Evolutionary conservation across 2,329 filamentous ascomycete genomes (phyloP).

Genomic region (Verticillium nubilum): DNA sequence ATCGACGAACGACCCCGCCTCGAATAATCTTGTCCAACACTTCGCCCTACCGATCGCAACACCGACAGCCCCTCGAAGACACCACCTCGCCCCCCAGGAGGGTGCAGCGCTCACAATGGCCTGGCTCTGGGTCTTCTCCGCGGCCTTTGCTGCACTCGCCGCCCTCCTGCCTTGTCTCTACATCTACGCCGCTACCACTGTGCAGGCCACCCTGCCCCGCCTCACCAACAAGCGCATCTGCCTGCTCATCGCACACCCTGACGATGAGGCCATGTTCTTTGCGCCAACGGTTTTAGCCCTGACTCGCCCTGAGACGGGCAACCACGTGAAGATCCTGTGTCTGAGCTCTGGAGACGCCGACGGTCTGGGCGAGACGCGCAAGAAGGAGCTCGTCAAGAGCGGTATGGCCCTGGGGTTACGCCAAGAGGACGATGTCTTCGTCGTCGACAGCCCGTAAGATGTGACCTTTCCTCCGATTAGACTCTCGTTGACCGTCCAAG

Average conservation of each 20-base stretch:
- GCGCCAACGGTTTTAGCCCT: conserved; percentile 82
- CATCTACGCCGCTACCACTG: conserved; percentile 42
- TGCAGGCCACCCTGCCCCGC: conserved; percentile 52
- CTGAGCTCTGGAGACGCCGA: conserved; percentile 87
- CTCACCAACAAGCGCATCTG: conserved; percentile 81
- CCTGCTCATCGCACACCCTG: conserved; percentile 91
- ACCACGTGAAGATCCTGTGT: conserved; percentile 92
- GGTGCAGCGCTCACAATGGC: background rate
- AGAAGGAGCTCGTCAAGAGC: conserved; percentile 77
- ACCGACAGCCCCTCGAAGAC: background rate
- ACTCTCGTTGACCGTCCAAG: conserved; percentile 15
- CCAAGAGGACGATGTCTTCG: conserved; percentile 71
- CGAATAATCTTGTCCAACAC: background rate
- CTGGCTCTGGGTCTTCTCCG: conserved; percentile 1
- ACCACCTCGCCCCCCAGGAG: background rate
- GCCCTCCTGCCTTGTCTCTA: conserved; percentile 45
- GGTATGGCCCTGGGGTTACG: conserved; percentile 71
- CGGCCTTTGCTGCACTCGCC: conserved; percentile 15
- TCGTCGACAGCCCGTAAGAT: conserved; percentile 71
- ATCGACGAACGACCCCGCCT: background rate
- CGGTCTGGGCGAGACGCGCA: conserved; percentile 76
- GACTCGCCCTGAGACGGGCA: conserved; percentile 71
- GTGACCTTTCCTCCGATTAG: background rate
- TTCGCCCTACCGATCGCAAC: background rate
- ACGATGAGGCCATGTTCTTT: conserved; percentile 99